Base-by-base conservation (phyloP, 768 basidiomycete genomes). In the Russula dissimulans region DNA sequence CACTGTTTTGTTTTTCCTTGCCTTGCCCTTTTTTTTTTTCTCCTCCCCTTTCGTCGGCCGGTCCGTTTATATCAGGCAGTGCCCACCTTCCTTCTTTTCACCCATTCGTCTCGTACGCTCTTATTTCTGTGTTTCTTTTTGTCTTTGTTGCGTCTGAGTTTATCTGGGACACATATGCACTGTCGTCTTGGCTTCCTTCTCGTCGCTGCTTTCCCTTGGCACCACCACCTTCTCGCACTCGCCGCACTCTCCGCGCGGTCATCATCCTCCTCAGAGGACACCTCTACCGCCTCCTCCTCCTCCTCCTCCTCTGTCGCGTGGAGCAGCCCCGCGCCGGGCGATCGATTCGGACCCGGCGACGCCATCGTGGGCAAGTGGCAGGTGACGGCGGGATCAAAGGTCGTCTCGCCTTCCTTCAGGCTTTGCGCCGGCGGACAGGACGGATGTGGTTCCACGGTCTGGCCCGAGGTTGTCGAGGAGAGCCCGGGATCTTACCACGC, bases 351-450 rank as follows among this genome's bases (percentile, higher is more conserved):
- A 10, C 59, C 72, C 0, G 72, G 70, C 11, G 73, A 75, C 48
- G 68, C 65, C 2, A 69, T 76, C 34, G 57, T 70, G 43, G 71
- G 66, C 11, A 61, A 70, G 41, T 75, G 75, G 75, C 67, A 51
- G 18, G 46, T 69, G 2, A 52, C 36, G 11, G 15, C 65, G 1
- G 55, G 67, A 26, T 50, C 34, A 10, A 36, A 65, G 4, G 61
- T 73, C 26, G 66, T 68, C 14, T 71, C 73, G 10, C 75, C 74
- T 8, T 70, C 73, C 0, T 72, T 76, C 61, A 67, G 66, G 47
- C 69, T 76, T 15, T 76, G 75, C 56, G 42, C 46, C 7, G 57
- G 58, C 12, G 59, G 62, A 15, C 54, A 55, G 42, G 50, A 47
- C 46, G 57, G 59, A 5, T 72, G 71, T 46, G 71, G 71, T 0